These are phyloP conservation scores for Scutellaria minor DNA, from an alignment of 257 asterid genomes.

Conservation along the genomic window DNA sequence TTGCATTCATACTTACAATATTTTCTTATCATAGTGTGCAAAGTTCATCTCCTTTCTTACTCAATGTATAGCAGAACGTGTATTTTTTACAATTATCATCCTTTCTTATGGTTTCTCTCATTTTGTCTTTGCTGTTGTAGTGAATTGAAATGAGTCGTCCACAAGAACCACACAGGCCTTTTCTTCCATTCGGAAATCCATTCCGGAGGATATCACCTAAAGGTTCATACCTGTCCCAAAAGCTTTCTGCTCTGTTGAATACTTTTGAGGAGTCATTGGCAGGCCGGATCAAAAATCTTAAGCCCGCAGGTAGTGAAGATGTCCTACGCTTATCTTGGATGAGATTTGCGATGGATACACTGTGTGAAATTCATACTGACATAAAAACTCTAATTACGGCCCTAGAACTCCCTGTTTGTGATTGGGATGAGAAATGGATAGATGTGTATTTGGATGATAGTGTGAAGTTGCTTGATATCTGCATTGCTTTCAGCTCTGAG, in stretches of 20 bases:
- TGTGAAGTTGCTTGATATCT: slow-evolving; percentile 74
- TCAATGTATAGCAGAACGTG: background rate
- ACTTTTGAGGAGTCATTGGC: slow-evolving; percentile 69
- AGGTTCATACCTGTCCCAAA: slow-evolving; percentile 68
- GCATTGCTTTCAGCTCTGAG: slow-evolving; percentile 84
- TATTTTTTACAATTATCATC: background rate
- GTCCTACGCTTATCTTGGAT: slow-evolving; percentile 75
- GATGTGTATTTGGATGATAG: slow-evolving; percentile 80
- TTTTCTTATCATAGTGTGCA: background rate
- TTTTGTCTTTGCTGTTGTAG: slow-evolving; percentile 47
- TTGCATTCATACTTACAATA: background rate
- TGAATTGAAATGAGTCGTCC: slow-evolving; percentile 61
- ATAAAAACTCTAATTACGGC: slow-evolving; percentile 65
- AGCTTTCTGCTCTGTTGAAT: slow-evolving; percentile 62
- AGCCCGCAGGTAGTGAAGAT: slow-evolving; percentile 63
- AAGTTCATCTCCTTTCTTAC: background rate
- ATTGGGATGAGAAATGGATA: slow-evolving; percentile 93
- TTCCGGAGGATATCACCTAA: slow-evolving; percentile 67
- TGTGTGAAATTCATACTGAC: slow-evolving; percentile 71
- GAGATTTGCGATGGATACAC: slow-evolving; percentile 62
- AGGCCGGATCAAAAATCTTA: slow-evolving; percentile 61
- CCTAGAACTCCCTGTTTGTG: slow-evolving; percentile 74
- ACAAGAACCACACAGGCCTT: slow-evolving; percentile 69
- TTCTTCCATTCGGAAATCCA: slow-evolving; percentile 80
- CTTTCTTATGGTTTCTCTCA: background rate